These are phyloP conservation scores for Boletus tylopilopsis DNA, from an alignment of 768 basidiomycete genomes.

Conservation along the genomic window DNA sequence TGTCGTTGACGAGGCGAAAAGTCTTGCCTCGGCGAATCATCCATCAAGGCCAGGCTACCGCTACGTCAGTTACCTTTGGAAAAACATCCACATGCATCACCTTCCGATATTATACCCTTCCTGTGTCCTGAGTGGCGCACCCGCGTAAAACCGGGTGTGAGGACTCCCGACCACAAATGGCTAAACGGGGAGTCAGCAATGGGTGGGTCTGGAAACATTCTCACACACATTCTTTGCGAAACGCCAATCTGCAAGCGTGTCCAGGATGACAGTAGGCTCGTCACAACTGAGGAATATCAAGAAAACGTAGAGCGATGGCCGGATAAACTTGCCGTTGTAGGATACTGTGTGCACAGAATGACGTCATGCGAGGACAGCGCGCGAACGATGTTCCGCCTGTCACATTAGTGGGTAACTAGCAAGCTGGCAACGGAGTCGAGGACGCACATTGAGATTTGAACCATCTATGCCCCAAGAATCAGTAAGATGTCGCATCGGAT, in stretches of 20 bases:
- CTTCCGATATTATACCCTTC: conserved; percentile 91
- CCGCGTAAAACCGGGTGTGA: conserved; percentile 84
- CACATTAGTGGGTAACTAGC: not conserved
- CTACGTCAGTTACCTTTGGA: conserved; percentile 1
- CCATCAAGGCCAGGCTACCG: conserved; percentile 72
- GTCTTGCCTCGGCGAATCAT: conserved; percentile 76
- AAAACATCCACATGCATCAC: conserved; percentile 36
- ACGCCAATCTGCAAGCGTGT: conserved; percentile 81
- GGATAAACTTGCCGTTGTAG: conserved; percentile 56
- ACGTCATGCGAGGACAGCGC: conserved; percentile 52
- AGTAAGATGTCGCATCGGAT: conserved; percentile 5
- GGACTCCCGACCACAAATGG: conserved; percentile 68
- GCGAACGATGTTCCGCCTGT: conserved; percentile 45
- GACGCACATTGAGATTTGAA: conserved; percentile 82
- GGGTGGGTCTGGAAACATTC: not conserved
- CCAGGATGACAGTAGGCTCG: conserved; percentile 84
- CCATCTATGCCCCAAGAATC: conserved; percentile 49
- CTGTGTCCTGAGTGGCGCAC: conserved; percentile 82
- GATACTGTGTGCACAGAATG: conserved; percentile 83
- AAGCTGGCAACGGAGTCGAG: not conserved
- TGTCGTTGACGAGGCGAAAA: conserved; percentile 88
- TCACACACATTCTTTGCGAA: conserved; percentile 74
- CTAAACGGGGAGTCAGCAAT: conserved; percentile 34
- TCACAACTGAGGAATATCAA: conserved; percentile 51
- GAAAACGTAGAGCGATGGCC: not conserved